Evolutionary conservation across 352 stramenopile genomes (phyloP).

Genomic region (Lagenidium giganteum): DNA sequence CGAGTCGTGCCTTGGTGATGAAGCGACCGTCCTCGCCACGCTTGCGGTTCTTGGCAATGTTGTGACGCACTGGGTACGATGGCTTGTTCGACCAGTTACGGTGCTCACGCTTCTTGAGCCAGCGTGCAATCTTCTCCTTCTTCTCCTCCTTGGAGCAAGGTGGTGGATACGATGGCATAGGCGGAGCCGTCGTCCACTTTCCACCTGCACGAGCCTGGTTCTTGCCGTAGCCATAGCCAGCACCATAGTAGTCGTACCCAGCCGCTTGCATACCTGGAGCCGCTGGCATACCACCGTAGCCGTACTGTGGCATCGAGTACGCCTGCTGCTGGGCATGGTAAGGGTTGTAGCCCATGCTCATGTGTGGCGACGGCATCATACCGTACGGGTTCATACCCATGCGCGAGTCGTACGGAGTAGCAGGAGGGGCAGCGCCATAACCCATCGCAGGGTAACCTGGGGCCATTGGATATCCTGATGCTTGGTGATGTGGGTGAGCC

Average conservation of each 20-base stretch:
- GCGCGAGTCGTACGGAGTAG: slow-evolving; percentile 14
- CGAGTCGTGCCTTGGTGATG: slow-evolving; percentile 70
- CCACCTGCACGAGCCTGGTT: slow-evolving; percentile 38
- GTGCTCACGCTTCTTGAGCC: slow-evolving; percentile 81
- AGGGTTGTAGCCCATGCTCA: slow-evolving; percentile 11
- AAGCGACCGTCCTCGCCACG: slow-evolving; percentile 78
- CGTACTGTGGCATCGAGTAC: slow-evolving; percentile 39
- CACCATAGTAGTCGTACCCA: slow-evolving; percentile 61
- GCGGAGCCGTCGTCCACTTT: slow-evolving; percentile 69
- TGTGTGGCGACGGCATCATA: no score
- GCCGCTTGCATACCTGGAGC: slow-evolving; percentile 7
- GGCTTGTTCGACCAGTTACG: slow-evolving; percentile 85
- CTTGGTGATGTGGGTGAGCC: no score
- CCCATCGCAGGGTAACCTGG: no score
- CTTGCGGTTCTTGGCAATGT: slow-evolving; percentile 80
- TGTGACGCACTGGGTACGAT: slow-evolving; percentile 78
- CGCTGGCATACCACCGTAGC: slow-evolving; percentile 25
- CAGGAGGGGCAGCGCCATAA: slow-evolving; percentile 4
- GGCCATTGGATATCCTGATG: no score
- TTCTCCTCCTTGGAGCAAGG: slow-evolving; percentile 80
- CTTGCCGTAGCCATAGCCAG: slow-evolving; percentile 50
- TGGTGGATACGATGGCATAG: slow-evolving; percentile 71
- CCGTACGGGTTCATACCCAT: slow-evolving; percentile 24
- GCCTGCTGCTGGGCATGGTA: slow-evolving; percentile 15
- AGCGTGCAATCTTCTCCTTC: slow-evolving; percentile 80